These are phyloP conservation scores for Rubus idaeus DNA, from an alignment of 306 rosid genomes.

Conservation along the genomic window DNA sequence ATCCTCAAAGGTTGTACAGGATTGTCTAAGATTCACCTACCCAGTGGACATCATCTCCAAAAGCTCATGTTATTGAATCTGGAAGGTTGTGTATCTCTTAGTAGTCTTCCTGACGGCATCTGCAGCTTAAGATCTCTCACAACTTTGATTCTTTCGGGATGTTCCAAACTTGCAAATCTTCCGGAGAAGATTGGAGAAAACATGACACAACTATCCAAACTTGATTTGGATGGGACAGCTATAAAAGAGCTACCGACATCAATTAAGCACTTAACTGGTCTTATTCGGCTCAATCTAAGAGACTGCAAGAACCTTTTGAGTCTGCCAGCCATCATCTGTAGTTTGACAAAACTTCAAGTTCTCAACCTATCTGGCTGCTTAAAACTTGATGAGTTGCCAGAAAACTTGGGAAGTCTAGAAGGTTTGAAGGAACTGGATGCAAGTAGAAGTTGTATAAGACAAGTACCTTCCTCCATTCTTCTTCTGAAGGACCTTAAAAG, in stretches of 20 bases:
- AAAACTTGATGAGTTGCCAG: slow-evolving; percentile 3
- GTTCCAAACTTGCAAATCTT: not conserved
- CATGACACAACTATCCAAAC: slow-evolving; percentile 11
- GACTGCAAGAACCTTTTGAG: slow-evolving; percentile 5
- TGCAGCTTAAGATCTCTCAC: not conserved
- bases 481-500: slow-evolving; percentile 7
- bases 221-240: slow-evolving; percentile 21
- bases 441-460: slow-evolving; percentile 7
- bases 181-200: not conserved
- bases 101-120: not conserved
- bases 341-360: slow-evolving; percentile 8
- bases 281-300: slow-evolving; percentile 10
- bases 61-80: no score
- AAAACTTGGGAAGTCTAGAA: slow-evolving; percentile 21
- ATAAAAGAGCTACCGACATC: slow-evolving; percentile 6
- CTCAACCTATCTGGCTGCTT: slow-evolving; percentile 20
- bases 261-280: slow-evolving; percentile 15
- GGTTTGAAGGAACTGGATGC: slow-evolving; percentile 21
- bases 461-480: slow-evolving; percentile 18
- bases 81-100: not conserved
- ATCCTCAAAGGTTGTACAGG: not conserved
- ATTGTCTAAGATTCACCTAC: not conserved
- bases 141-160: not conserved
- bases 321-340: slow-evolving; percentile 13
- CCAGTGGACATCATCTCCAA: no score